These are phyloP conservation scores for Oldenlandia corymbosa DNA, from an alignment of 257 asterid genomes.

Conservation along the genomic window DNA sequence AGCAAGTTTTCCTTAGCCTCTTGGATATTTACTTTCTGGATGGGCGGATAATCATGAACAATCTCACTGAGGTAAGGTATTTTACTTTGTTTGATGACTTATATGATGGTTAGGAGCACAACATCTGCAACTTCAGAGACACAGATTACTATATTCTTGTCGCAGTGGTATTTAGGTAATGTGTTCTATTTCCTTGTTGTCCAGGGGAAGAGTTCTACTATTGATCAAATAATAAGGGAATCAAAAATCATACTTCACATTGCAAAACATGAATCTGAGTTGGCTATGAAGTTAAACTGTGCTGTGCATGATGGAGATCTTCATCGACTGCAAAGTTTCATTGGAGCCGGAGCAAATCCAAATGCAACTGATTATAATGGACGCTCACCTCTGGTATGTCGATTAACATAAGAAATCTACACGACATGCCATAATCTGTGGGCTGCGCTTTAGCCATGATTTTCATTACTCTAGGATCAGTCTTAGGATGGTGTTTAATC, in stretches of 20 bases:
- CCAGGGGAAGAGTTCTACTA: slow-evolving; percentile 49
- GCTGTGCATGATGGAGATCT: slow-evolving; percentile 69
- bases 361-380: slow-evolving; percentile 50
- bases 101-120: neutral
- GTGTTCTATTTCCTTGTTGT: neutral
- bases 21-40: slow-evolving; percentile 45
- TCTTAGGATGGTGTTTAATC: neutral
- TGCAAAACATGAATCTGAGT: slow-evolving; percentile 57
- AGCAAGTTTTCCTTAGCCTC: slow-evolving; percentile 35
- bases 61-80: slow-evolving; percentile 45
- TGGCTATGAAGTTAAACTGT: slow-evolving; percentile 55
- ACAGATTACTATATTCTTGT: no score
- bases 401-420: neutral
- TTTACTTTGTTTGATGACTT: neutral
- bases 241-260: slow-evolving; percentile 40
- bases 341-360: slow-evolving; percentile 69
- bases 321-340: slow-evolving; percentile 31
- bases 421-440: neutral
- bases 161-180: no score
- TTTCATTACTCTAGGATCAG: neutral
- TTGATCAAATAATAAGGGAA: slow-evolving; percentile 39
- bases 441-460: neutral
- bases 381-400: slow-evolving; percentile 57
- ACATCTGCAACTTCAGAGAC: neutral
- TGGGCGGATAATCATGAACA: slow-evolving; percentile 47